Evolutionary conservation across 176 grass and related monocot species (phyloP), one percentile per base, ranked within the genome.

Genomic region (Phyllostachys edulis): DNA sequence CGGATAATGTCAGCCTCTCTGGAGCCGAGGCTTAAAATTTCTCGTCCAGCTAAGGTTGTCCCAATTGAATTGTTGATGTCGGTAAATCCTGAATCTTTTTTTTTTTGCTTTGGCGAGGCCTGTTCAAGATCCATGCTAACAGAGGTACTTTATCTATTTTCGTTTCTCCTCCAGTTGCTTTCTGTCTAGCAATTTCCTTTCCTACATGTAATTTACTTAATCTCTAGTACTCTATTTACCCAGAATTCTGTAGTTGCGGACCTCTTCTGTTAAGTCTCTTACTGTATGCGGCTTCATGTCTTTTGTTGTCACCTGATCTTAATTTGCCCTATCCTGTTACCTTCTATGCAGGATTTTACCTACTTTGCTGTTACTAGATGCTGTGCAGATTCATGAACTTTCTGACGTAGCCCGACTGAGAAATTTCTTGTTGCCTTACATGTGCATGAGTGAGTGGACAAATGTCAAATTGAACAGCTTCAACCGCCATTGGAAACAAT

Each of bases 21-120:
- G 47, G 95, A 98, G 85, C 92, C 91, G 81, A 95, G 51, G 40
- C 88, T 93, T 60, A 93, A 93, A 80, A 83, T 97, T 85, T 55
- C 90, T 47, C 76, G 59, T 80, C 90, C 92, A 52, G 37, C 52
- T 45, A 87, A 95, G 77, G 85, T 85, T 87, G 51, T 90, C 61
- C 60, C 85, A 34, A 61, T 93, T 41, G 95, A 98, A 66, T 62
- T 98, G 49, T 75, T 95, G 76, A 91, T 88, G 91, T 93, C 89
- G 3, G 91, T 84, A 46, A 93, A 91, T 82, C 71, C 87, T 5
- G 85, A 92, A 50, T 80, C 90, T n/a, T n/a, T n/a, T 12, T 87
- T 82, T 82, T 83, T 98, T 98, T 83, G 91, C 80, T 76, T 88
- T 98, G 82, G 91, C 89, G 26, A 91, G 92, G 83, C 92, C 92